Evolutionary conservation across 352 stramenopile genomes (phyloP).

Genomic region (Phytophthora idaei): DNA sequence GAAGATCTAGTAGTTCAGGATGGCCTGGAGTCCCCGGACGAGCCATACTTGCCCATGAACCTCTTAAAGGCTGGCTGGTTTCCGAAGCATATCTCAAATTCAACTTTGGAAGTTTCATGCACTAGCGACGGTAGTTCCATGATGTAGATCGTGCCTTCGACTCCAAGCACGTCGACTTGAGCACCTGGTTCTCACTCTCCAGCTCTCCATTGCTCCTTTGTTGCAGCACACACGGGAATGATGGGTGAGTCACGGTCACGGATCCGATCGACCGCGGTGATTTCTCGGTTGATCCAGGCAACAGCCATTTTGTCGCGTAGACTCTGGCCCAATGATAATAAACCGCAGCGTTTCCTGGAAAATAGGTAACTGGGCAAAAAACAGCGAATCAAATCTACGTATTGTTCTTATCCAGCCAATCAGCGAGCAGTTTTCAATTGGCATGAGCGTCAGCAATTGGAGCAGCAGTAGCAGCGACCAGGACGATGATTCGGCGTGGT

Average conservation of each 20-base stretch:
- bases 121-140: background rate
- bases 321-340: background rate
- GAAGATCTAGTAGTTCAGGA: no score
- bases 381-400: no score
- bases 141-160: background rate
- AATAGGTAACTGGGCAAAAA: no score
- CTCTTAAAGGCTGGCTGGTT: background rate
- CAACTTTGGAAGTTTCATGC: background rate
- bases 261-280: background rate
- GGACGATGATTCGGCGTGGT: slow-evolving; percentile 35
- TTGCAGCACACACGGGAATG: background rate
- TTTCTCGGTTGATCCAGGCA: background rate
- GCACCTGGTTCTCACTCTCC: background rate
- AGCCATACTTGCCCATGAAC: background rate
- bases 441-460: slow-evolving; percentile 32
- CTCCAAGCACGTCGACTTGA: background rate
- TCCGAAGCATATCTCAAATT: background rate
- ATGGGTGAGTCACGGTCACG: background rate
- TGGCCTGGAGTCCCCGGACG: no score
- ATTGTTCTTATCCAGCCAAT: slow-evolving; percentile 7
- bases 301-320: background rate
- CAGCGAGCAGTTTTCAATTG: slow-evolving; percentile 19
- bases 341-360: no score
- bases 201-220: background rate
- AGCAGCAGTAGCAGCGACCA: slow-evolving; percentile 35